Evolutionary conservation across 2,329 filamentous ascomycete genomes (phyloP).

Genomic region (Passalora sequoiae): DNA sequence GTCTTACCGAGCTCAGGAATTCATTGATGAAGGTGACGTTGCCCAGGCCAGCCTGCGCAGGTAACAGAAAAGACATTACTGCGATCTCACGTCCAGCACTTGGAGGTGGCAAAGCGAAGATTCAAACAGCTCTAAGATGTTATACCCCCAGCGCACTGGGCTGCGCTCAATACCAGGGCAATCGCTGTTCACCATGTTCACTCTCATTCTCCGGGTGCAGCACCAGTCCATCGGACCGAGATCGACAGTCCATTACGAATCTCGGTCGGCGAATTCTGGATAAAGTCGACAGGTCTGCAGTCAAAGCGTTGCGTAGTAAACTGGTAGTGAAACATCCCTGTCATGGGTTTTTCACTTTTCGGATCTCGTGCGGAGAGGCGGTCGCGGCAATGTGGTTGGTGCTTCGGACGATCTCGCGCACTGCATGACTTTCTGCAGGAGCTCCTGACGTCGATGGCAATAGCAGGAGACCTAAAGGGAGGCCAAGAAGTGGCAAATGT

Average conservation of each 20-base stretch:
- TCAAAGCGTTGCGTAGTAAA: no score
- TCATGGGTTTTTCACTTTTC: no score
- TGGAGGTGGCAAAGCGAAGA: background rate
- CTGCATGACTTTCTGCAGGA: no score
- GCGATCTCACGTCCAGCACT: background rate
- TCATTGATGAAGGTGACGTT: constrained; percentile 21
- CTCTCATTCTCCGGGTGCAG: background rate
- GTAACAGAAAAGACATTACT: constrained; percentile 9
- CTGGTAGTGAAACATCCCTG: no score
- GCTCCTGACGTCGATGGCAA: no score
- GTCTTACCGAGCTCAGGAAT: constrained; percentile 9
- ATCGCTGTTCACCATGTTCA: background rate
- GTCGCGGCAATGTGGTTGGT: no score
- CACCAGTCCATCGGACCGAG: background rate
- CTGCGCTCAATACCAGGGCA: background rate
- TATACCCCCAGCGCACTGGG: background rate
- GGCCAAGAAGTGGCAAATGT: no score
- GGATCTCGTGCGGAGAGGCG: no score
- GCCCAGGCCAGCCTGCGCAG: constrained; percentile 12
- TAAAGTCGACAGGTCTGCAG: no score
- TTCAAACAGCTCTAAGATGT: background rate
- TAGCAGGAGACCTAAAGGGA: no score
- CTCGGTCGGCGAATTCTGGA: background rate
- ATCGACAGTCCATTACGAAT: background rate
- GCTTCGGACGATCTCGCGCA: no score